Conservation (phyloP, 371 early-diverging fungal genomes). For the Lichtheimia ornata region DNA sequence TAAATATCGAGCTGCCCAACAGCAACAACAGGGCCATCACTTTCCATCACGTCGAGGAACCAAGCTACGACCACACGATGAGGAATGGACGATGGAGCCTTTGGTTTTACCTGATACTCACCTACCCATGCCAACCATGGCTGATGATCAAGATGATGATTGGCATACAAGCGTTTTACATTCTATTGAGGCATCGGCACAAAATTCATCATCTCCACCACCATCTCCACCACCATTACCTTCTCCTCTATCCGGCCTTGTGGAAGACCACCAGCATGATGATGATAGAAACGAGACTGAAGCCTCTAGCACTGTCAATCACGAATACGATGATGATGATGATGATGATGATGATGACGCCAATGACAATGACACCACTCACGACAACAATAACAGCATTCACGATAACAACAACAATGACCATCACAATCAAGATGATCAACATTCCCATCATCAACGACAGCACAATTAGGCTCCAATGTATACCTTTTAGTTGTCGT, state of each 20-base stretch:
- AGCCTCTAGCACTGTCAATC: background rate
- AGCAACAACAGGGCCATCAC: background rate
- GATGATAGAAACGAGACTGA: no score
- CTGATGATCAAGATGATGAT: constrained; percentile 5
- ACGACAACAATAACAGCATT: no score
- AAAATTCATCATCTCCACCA: background rate
- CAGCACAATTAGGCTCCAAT: no score
- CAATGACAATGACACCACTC: background rate
- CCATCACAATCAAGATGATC: no score
- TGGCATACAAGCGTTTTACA: constrained; percentile 11
- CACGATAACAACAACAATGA: no score
- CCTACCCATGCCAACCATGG: constrained; percentile 4
- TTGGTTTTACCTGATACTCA: constrained; percentile 6
- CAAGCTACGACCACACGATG: background rate
- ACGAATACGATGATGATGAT: background rate
- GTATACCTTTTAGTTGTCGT: no score
- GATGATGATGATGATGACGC: background rate
- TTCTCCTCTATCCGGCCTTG: background rate
- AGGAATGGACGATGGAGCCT: background rate
- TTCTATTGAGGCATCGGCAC: constrained; percentile 8
- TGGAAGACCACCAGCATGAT: no score
- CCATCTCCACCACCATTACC: constrained; percentile 2
- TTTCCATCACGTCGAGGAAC: background rate
- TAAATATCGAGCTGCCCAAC: constrained; percentile 15
- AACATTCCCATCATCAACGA: no score